These are phyloP conservation scores for Neurospora sp. DNA, from an alignment of 495 filamentous ascomycete species.

Conservation along the genomic window DNA sequence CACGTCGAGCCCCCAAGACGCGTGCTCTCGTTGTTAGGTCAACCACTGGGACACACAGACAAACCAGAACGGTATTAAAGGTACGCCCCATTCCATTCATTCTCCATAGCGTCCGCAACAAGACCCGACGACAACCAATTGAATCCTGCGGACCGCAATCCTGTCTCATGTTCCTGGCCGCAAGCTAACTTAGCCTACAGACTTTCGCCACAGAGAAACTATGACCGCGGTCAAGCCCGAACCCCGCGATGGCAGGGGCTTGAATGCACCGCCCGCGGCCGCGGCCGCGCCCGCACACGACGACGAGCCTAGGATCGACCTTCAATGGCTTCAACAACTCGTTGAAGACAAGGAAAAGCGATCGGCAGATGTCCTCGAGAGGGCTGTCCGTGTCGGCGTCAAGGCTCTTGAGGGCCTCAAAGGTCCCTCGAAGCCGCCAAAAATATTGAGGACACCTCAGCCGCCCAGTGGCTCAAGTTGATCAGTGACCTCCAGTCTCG, in stretches of 20 bases:
- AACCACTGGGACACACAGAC: neutral
- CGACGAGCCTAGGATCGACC: neutral
- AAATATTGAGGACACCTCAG: constrained; percentile 1
- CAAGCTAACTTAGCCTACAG: neutral
- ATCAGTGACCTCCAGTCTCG: constrained; percentile 25
- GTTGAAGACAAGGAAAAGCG: neutral
- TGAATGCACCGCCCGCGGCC: neutral
- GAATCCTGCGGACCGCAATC: neutral
- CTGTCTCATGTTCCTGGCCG: neutral
- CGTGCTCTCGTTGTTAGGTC: neutral
- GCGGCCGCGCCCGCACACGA: neutral
- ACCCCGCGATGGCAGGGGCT: neutral
- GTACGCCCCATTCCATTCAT: neutral
- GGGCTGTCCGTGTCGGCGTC: constrained; percentile 17
- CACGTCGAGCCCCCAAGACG: neutral
- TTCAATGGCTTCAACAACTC: constrained; percentile 13
- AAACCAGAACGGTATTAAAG: neutral
- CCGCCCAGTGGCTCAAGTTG: constrained; percentile 30
- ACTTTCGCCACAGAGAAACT: neutral
- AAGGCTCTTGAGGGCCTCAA: constrained; percentile 17
- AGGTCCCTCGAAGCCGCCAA: constrained; percentile 6
- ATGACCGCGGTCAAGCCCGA: neutral
- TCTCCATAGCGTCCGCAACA: neutral
- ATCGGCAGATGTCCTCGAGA: constrained; percentile 19
- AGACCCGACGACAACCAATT: neutral